Conservation (phyloP, 2,329 filamentous ascomycete genomes). For the Hypoxylon rubiginosum region DNA sequence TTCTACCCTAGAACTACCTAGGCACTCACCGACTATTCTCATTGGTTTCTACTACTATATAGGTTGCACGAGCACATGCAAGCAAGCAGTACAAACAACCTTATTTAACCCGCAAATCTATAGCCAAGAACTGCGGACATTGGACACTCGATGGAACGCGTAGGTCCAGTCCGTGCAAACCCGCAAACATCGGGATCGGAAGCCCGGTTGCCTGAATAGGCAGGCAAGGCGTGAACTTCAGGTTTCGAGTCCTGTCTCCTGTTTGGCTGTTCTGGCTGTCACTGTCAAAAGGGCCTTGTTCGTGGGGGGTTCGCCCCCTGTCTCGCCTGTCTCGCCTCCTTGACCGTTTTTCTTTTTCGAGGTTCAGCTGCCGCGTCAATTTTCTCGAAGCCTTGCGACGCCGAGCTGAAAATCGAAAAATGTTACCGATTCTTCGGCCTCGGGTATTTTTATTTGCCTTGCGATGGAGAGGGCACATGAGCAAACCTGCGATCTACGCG, state of each 20-base stretch:
- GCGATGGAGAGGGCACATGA: slow-evolving; percentile 5
- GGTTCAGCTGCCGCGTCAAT: slow-evolving; percentile 34
- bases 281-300: not conserved
- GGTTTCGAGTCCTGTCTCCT: slow-evolving; percentile 12
- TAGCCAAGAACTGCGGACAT: not conserved
- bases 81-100: slow-evolving; percentile 29
- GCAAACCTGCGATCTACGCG: slow-evolving; percentile 17
- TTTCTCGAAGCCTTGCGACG: slow-evolving; percentile 32
- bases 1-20: not conserved
- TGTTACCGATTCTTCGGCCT: slow-evolving; percentile 30
- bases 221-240: slow-evolving; percentile 12
- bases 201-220: slow-evolving; percentile 26
- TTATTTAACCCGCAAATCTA: slow-evolving; percentile 19
- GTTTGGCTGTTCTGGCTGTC: not conserved
- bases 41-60: slow-evolving; percentile 25
- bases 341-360: slow-evolving; percentile 6
- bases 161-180: slow-evolving; percentile 29
- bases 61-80: slow-evolving; percentile 28
- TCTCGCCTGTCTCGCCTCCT: slow-evolving; percentile 11
- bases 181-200: slow-evolving; percentile 29
- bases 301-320: slow-evolving; percentile 24
- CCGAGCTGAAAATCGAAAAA: slow-evolving; percentile 37
- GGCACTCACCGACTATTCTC: slow-evolving; percentile 26
- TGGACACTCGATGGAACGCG: not conserved
- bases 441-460: slow-evolving; percentile 35